Conservation (phyloP, 139 green algal genomes). For the Chlamydomonas applanata region DNA sequence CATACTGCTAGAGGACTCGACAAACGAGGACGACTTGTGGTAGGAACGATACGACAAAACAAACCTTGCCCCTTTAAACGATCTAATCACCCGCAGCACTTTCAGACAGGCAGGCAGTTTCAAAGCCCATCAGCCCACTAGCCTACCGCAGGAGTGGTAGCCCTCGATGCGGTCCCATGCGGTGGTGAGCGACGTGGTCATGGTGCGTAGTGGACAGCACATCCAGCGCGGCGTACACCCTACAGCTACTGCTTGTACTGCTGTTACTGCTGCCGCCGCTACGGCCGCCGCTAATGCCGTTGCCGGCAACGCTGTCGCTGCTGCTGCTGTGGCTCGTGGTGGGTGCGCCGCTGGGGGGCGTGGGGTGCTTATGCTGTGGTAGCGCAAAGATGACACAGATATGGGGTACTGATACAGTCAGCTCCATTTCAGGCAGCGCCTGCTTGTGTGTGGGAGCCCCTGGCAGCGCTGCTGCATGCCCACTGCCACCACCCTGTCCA, state of each 20-base stretch:
- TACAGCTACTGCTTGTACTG: not conserved
- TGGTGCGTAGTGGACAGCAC: not conserved
- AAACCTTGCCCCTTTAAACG: no score
- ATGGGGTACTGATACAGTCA: not conserved
- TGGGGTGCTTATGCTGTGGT: no score
- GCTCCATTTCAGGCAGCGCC: not conserved
- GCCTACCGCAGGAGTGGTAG: not conserved
- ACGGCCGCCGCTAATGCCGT: not conserved
- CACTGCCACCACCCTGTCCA: not conserved
- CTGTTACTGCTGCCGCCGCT: not conserved
- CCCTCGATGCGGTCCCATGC: not conserved
- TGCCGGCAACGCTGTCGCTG: not conserved
- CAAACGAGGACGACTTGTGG: no score
- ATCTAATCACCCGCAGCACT: no score
- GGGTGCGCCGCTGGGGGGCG: no score
- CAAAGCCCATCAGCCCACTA: no score
- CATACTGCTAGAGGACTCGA: no score
- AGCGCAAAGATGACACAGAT: not conserved
- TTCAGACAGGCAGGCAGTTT: no score
- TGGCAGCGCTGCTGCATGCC: not conserved
- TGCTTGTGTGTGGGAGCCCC: no score
- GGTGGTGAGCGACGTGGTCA: constrained; percentile 1
- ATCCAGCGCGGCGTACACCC: constrained; percentile 4
- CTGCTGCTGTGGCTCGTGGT: no score
- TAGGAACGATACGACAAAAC: no score